Evolutionary conservation across 1,284 basidiomycete genomes (phyloP).

Genomic region (Boletellus deceptivus): DNA sequence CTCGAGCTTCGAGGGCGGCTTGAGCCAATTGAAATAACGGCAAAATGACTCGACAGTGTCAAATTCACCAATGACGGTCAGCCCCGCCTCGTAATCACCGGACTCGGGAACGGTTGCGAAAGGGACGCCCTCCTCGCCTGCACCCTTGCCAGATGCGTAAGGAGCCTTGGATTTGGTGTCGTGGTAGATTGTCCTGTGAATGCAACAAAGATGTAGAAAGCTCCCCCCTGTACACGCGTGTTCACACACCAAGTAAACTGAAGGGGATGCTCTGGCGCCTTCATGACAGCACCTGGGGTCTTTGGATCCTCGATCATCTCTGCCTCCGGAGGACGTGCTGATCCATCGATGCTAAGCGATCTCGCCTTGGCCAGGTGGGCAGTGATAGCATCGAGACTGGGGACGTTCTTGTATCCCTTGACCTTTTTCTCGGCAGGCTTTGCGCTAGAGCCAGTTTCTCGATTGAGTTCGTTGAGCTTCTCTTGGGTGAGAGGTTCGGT

Average conservation of each 20-base stretch:
- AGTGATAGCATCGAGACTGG: slow-evolving; percentile 77
- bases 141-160: slow-evolving; percentile 40
- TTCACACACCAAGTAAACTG: slow-evolving; percentile 74
- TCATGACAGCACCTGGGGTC: slow-evolving; percentile 70
- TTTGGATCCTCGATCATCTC: slow-evolving; percentile 76
- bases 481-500: slow-evolving; percentile 61
- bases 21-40: slow-evolving; percentile 93
- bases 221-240: slow-evolving; percentile 1
- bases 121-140: slow-evolving; percentile 29
- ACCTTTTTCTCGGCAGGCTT: slow-evolving; percentile 42
- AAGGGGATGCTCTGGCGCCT: slow-evolving; percentile 78
- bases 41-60: slow-evolving; percentile 89
- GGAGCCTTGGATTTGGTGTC: slow-evolving; percentile 79
- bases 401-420: slow-evolving; percentile 83
- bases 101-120: slow-evolving; percentile 47
- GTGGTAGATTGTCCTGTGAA: slow-evolving; percentile 76
- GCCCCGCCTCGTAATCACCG: slow-evolving; percentile 71
- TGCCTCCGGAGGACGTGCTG: slow-evolving; percentile 67
- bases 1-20: slow-evolving; percentile 84
- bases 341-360: slow-evolving; percentile 68
- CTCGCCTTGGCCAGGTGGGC: slow-evolving; percentile 67
- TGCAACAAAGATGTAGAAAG: slow-evolving; percentile 25
- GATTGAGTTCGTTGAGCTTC: slow-evolving; percentile 57
- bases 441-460: slow-evolving; percentile 38
- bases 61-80: slow-evolving; percentile 79